A percentile compares a stretch with the other conserved stretches of the same genome.
phyloP scores from a whole-genome alignment of 768 basidiomycete genomes.

The Fomitopsis pulvina region DNA sequence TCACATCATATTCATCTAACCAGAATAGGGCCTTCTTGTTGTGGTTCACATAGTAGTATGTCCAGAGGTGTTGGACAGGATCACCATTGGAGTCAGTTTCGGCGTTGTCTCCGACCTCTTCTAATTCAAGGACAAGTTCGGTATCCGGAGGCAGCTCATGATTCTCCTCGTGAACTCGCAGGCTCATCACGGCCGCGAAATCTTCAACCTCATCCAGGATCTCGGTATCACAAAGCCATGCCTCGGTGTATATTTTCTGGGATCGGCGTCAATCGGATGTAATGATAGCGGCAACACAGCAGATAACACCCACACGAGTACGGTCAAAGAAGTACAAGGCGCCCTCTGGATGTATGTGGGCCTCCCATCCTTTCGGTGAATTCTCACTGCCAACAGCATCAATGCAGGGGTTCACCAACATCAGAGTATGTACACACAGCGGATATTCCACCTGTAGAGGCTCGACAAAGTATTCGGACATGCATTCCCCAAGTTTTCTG shows the following conservation, averaged over 20 bases:
- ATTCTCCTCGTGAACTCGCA: slow-evolving; percentile 11
- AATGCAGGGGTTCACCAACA: background rate
- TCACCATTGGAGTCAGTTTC: background rate
- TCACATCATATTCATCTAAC: slow-evolving; percentile 37
- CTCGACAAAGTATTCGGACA: slow-evolving; percentile 3
- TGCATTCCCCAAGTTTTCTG: background rate
- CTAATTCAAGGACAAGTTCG: slow-evolving; percentile 43
- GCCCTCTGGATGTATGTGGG: slow-evolving; percentile 54
- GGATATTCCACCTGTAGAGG: slow-evolving; percentile 7
- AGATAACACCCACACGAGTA: slow-evolving; percentile 29
- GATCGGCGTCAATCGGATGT: background rate
- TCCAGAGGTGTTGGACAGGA: slow-evolving; percentile 7
- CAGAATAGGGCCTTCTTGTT: slow-evolving; percentile 42
- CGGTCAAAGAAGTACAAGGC: slow-evolving; percentile 49
- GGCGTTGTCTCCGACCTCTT: background rate
- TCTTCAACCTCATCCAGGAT: slow-evolving; percentile 29
- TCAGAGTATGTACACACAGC: background rate
- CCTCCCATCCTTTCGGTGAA: slow-evolving; percentile 31
- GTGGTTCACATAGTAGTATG: slow-evolving; percentile 52
- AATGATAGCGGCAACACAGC: background rate
- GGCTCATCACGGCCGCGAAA: slow-evolving; percentile 22
- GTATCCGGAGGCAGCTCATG: slow-evolving; percentile 27
- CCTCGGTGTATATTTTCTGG: slow-evolving; percentile 50
- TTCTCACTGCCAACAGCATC: slow-evolving; percentile 2
- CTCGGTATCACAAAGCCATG: slow-evolving; percentile 36